Conservation (phyloP, 208 protist genomes). For the Endotrypanum monterogeii region DNA sequence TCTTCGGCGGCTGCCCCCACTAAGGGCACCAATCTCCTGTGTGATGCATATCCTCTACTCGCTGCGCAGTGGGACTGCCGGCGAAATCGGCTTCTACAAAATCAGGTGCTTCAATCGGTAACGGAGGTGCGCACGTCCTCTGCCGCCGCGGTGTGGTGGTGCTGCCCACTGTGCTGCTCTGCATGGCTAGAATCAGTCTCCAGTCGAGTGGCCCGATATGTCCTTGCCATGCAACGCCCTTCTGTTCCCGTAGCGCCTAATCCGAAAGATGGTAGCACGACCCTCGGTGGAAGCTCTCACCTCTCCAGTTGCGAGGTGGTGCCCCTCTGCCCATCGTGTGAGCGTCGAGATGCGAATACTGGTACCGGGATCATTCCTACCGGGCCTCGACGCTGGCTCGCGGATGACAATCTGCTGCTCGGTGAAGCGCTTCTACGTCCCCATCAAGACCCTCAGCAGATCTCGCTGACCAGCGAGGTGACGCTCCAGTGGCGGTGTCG, state of each 20-base stretch:
- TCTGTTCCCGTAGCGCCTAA: not conserved
- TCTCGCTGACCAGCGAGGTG: slow-evolving; percentile 52
- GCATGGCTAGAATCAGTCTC: slow-evolving; percentile 67
- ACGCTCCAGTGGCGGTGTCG: slow-evolving; percentile 67
- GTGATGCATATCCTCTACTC: slow-evolving; percentile 44
- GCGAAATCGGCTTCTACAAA: slow-evolving; percentile 52
- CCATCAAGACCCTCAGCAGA: slow-evolving; percentile 48
- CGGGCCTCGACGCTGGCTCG: slow-evolving; percentile 30
- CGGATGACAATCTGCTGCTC: slow-evolving; percentile 54
- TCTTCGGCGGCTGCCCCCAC: not conserved
- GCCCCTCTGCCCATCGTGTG: slow-evolving; percentile 66
- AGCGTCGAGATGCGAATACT: slow-evolving; percentile 33
- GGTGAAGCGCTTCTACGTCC: slow-evolving; percentile 54
- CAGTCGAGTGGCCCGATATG: slow-evolving; percentile 50
- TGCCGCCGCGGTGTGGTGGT: slow-evolving; percentile 56
- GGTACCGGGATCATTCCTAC: not conserved
- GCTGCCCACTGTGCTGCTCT: slow-evolving; percentile 50
- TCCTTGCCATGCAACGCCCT: slow-evolving; percentile 8
- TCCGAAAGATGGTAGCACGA: not conserved
- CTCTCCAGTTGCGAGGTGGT: slow-evolving; percentile 1
- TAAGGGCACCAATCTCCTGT: slow-evolving; percentile 4
- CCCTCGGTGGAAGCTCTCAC: not conserved
- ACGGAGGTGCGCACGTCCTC: slow-evolving; percentile 48
- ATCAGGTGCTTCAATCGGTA: slow-evolving; percentile 47
- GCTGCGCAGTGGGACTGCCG: slow-evolving; percentile 70